Percentiles rank a stretch among this genome's conserved stretches.
phyloP scores from a whole-genome alignment of 768 basidiomycete species.

The Amanita rubescens region DNA sequence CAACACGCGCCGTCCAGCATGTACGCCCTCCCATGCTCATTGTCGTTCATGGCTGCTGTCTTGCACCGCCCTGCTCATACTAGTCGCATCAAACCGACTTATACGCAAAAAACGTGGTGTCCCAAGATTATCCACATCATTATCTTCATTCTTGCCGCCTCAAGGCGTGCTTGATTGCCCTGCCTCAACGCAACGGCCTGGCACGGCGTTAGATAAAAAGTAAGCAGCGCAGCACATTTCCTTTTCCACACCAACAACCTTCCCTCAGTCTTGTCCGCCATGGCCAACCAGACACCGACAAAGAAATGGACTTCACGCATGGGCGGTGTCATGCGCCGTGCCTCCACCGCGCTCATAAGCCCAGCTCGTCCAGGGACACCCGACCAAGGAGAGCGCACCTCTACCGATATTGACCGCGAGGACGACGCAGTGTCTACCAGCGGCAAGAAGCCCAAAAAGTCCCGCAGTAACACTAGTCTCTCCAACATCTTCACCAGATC shows the following conservation, averaged over 20 bases:
- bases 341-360: conserved; percentile 47
- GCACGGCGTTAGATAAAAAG: conserved; percentile 31
- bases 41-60: no score
- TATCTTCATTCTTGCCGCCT: not conserved
- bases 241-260: not conserved
- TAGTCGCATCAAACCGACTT: not conserved
- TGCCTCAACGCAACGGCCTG: conserved; percentile 41
- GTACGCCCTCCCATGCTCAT: not conserved
- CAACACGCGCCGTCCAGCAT: not conserved
- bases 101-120: not conserved
- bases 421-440: conserved; percentile 19
- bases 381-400: conserved; percentile 18
- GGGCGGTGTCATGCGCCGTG: conserved; percentile 52
- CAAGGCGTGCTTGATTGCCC: conserved; percentile 1
- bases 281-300: conserved; percentile 26
- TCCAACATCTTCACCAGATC: conserved; percentile 9
- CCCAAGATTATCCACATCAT: not conserved
- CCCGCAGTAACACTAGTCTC: conserved; percentile 7
- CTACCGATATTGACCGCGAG: conserved; percentile 16
- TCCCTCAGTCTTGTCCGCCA: not conserved
- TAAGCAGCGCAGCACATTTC: not conserved
- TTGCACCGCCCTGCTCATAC: not conserved
- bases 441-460: conserved; percentile 13
- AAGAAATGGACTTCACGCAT: conserved; percentile 50
- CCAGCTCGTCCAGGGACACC: conserved; percentile 26